Conservation (phyloP, 257 asterid species). For the Gentiana macrophylla region DNA sequence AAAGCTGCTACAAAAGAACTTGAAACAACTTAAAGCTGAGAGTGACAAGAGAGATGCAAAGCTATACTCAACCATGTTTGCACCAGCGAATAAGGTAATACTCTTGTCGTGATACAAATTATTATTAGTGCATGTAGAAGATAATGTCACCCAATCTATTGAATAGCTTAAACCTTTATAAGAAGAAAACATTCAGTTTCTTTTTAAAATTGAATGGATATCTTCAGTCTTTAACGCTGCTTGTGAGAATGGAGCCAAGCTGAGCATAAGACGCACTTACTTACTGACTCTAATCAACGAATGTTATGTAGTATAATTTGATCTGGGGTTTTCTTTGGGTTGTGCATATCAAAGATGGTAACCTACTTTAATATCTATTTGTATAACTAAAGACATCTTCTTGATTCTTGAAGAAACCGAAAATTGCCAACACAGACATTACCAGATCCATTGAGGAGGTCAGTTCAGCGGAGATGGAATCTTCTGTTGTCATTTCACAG, state of each 20-base stretch:
- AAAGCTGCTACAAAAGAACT: slow-evolving; percentile 37
- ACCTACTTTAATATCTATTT: no score
- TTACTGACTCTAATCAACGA: no score
- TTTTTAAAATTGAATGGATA: no score
- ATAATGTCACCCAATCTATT: not conserved
- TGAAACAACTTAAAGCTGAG: slow-evolving; percentile 44
- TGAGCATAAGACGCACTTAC: no score
- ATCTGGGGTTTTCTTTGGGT: no score
- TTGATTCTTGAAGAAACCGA: slow-evolving; percentile 25
- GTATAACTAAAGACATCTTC: no score
- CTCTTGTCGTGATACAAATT: not conserved
- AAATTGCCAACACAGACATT: slow-evolving; percentile 18
- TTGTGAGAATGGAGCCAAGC: no score
- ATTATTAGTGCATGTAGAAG: not conserved
- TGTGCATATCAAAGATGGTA: no score
- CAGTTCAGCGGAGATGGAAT: slow-evolving; percentile 14
- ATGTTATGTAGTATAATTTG: no score
- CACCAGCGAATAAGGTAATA: slow-evolving; percentile 40
- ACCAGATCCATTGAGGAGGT: slow-evolving; percentile 18
- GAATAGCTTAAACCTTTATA: not conserved
- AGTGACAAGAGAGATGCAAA: slow-evolving; percentile 49
- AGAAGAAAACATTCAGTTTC: no score
- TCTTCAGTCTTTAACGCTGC: no score
- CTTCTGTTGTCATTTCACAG: slow-evolving; percentile 15
- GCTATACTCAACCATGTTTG: slow-evolving; percentile 42